phyloP scores from a whole-genome alignment of 768 basidiomycete genomes.

The Termitomyces eurrhizus region DNA sequence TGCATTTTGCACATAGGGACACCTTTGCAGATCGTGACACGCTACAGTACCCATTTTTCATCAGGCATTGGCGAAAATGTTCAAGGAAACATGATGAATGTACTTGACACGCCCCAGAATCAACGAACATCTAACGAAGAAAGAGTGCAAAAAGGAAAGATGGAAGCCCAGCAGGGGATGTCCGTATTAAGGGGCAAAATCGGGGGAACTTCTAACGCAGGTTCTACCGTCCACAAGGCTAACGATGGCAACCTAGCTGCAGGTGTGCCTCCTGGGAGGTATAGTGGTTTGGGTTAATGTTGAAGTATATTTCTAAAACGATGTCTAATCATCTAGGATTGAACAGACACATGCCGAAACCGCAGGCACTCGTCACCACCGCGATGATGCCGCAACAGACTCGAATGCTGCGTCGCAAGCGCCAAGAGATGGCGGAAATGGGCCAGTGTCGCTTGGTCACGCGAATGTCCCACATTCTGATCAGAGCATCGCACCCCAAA shows the following conservation, averaged over 20 bases:
- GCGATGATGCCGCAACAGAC: background rate
- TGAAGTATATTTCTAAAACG: no score
- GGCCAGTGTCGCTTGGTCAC: background rate
- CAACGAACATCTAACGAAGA: conserved; percentile 29
- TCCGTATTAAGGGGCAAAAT: conserved; percentile 20
- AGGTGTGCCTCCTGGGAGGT: background rate
- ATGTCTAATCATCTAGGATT: background rate
- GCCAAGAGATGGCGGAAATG: background rate
- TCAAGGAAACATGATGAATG: conserved; percentile 38
- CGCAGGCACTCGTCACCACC: background rate
- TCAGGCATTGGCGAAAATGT: conserved; percentile 42
- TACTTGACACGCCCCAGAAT: conserved; percentile 31
- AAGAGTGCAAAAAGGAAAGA: conserved; percentile 31
- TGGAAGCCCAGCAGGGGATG: conserved; percentile 38
- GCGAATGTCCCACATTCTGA: background rate
- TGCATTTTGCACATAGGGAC: no score
- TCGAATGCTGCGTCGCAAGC: background rate
- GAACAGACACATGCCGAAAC: background rate
- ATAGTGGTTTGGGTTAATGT: background rate
- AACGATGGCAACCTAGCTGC: background rate
- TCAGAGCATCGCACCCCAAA: background rate
- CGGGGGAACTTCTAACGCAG: background rate
- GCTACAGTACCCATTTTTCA: background rate
- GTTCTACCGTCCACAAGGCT: background rate
- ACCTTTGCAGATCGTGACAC: no score